Conservation (phyloP, 805 yeast species). For the Candida xiaguanensis region DNA sequence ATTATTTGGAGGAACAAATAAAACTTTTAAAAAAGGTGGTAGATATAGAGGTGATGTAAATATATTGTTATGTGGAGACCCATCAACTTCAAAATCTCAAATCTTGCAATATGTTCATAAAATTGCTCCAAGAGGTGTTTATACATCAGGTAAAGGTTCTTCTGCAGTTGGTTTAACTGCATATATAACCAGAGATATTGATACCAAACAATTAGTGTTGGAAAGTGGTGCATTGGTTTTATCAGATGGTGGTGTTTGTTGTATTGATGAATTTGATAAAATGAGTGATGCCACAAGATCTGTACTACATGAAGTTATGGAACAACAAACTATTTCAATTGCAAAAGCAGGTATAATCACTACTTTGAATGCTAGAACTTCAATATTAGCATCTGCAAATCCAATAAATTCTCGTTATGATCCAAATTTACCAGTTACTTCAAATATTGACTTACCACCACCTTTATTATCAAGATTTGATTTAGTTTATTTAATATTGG, state of each 20-base stretch:
- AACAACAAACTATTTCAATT: conserved; percentile 95
- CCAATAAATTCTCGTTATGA: conserved; percentile 95
- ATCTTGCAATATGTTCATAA: conserved; percentile 91
- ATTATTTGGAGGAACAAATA: conserved; percentile 93
- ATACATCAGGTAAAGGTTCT: conserved; percentile 97
- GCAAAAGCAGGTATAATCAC: conserved; percentile 99
- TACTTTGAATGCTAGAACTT: conserved; percentile 92
- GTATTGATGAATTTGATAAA: conserved; percentile 98
- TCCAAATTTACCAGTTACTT: conserved; percentile 91
- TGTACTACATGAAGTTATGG: conserved; percentile 98
- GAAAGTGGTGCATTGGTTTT: conserved; percentile 96
- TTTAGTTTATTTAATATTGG: conserved; percentile 85
- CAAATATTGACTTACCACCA: conserved; percentile 95
- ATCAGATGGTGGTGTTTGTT: conserved; percentile 97
- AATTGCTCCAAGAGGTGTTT: conserved; percentile 96
- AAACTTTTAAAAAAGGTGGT: conserved; percentile 85
- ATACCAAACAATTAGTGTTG: conserved; percentile 86
- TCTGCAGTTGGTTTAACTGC: conserved; percentile 99
- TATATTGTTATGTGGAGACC: conserved; percentile 92
- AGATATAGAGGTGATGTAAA: conserved; percentile 95
- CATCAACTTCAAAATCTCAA: conserved; percentile 96
- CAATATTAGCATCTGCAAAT: conserved; percentile 93
- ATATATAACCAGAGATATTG: conserved; percentile 89
- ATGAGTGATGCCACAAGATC: conserved; percentile 94
- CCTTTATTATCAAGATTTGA: conserved; percentile 94